Conservation (phyloP, 2,329 filamentous ascomycete genomes). For the Alternaria ethzedia region DNA sequence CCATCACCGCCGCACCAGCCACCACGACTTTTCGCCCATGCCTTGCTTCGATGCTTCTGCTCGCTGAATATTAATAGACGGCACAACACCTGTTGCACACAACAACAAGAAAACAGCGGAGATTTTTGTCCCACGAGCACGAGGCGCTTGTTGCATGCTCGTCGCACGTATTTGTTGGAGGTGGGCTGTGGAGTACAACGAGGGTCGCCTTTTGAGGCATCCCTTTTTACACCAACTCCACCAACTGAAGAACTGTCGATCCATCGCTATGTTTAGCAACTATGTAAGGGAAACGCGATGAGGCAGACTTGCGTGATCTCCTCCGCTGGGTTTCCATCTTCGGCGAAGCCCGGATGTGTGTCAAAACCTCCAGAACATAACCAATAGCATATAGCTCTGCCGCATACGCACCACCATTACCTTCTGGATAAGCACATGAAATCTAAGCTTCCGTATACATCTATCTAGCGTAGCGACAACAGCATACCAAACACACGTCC, state of each 20-base stretch:
- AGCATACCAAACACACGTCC: background rate
- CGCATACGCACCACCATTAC: background rate
- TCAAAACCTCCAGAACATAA: background rate
- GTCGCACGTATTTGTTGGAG: background rate
- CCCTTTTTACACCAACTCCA: background rate
- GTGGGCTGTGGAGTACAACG: background rate
- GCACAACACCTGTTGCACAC: background rate
- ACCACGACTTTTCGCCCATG: background rate
- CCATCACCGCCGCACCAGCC: conserved; percentile 6
- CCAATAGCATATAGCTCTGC: background rate
- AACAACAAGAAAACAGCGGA: background rate
- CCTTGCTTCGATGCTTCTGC: background rate
- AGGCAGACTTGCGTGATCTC: background rate
- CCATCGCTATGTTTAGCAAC: background rate
- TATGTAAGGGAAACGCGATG: background rate
- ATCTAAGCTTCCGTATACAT: background rate
- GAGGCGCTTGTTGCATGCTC: background rate
- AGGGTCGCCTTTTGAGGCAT: background rate
- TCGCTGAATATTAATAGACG: background rate
- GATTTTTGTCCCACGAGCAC: background rate
- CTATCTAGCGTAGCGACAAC: background rate
- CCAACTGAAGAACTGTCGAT: background rate
- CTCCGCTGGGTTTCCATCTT: background rate
- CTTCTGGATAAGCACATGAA: background rate
- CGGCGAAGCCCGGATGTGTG: background rate